Conservation (phyloP, 176 grass and related monocot species). For the Oryza longistaminata region DNA sequence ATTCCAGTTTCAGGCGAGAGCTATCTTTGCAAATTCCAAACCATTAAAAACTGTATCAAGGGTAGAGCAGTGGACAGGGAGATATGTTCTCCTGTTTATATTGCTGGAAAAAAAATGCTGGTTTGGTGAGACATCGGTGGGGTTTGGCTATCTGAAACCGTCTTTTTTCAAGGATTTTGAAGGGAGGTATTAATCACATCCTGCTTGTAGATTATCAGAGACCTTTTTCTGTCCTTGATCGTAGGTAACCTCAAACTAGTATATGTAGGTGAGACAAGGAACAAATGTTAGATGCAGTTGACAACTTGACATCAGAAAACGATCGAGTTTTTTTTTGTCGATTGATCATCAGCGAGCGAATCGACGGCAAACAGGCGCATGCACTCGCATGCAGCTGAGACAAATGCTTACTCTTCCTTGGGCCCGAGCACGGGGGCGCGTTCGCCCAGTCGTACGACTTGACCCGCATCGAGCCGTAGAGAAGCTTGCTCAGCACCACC, state of each 20-base stretch:
- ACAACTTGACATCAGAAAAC: not conserved
- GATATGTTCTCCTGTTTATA: not conserved
- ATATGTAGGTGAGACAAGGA: not conserved
- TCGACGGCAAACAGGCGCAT: not conserved
- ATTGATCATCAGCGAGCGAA: not conserved
- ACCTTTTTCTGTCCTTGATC: no score
- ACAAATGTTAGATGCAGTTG: not conserved
- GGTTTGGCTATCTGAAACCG: not conserved
- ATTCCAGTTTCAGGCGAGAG: not conserved
- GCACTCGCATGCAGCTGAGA: not conserved
- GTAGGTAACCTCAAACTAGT: not conserved
- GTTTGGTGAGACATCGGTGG: not conserved
- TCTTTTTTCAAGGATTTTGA: not conserved
- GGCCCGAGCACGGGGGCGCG: slow-evolving; percentile 13
- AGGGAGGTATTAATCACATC: not conserved
- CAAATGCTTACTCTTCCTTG: slow-evolving; percentile 38
- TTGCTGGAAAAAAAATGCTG: not conserved
- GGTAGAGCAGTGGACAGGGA: not conserved
- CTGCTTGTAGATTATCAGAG: no score
- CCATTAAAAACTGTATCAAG: not conserved
- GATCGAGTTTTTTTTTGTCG: not conserved
- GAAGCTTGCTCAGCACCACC: slow-evolving; percentile 59
- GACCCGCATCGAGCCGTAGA: slow-evolving; percentile 40
- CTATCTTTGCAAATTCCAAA: not conserved
- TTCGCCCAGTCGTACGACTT: slow-evolving; percentile 58